Evolutionary conservation across 352 stramenopile species (phyloP).

Genomic region (Elongisporangium prolatum): DNA sequence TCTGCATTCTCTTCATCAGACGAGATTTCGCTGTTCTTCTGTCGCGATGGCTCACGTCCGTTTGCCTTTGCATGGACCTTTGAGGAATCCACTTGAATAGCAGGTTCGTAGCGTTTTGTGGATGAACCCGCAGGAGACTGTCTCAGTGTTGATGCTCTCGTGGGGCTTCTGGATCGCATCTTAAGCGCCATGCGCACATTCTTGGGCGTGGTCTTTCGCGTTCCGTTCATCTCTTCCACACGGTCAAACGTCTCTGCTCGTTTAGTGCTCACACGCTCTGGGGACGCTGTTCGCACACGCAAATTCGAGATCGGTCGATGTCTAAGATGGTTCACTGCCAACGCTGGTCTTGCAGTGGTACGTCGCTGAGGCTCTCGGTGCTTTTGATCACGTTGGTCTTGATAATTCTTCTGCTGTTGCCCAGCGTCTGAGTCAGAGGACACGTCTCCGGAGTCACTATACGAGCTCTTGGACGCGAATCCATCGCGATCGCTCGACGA

Average conservation of each 20-base stretch:
- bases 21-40: slow-evolving; percentile 2
- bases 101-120: not conserved
- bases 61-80: not conserved
- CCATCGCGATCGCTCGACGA: slow-evolving; percentile 3
- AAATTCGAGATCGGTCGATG: not conserved
- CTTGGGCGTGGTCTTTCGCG: not conserved
- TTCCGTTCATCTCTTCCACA: not conserved
- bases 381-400: not conserved
- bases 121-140: not conserved
- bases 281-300: not conserved
- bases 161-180: not conserved
- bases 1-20: slow-evolving; percentile 2
- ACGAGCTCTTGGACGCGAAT: not conserved
- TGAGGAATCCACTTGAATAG: not conserved
- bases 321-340: not conserved
- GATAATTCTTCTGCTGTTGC: not conserved
- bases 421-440: not conserved
- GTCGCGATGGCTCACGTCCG: not conserved
- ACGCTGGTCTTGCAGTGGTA: not conserved
- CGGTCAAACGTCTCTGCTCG: not conserved
- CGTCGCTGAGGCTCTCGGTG: not conserved
- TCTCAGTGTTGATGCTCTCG: not conserved
- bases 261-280: not conserved
- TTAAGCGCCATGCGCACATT: not conserved
- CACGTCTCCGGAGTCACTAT: not conserved